Percentiles rank a stretch among this genome's conserved stretches.
phyloP scores from a whole-genome alignment of 2,329 filamentous ascomycete genomes.

The Colletotrichum lupini region DNA sequence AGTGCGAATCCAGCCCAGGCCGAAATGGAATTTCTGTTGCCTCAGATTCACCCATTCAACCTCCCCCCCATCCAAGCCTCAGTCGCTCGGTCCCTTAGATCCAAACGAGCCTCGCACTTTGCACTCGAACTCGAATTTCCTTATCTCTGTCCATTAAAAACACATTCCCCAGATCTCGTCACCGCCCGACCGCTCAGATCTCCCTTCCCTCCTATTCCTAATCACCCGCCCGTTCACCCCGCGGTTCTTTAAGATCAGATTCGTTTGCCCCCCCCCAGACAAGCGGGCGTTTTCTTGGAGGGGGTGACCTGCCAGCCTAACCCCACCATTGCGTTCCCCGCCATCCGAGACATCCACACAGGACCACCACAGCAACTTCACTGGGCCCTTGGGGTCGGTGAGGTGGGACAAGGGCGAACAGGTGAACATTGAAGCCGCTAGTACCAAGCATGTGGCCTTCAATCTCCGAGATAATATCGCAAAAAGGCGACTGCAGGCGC shows the following conservation, averaged over 20 bases:
- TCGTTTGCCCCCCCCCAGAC: background rate
- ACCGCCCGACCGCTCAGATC: slow-evolving; percentile 31
- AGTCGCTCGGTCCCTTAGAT: background rate
- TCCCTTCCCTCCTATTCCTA: background rate
- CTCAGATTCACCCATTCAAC: background rate
- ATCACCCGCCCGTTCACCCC: slow-evolving; percentile 1
- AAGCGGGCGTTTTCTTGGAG: background rate
- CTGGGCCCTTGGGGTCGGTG: too few relatives aligned
- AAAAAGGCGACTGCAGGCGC: slow-evolving; percentile 24
- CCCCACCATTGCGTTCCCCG: slow-evolving; percentile 9
- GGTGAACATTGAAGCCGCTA: background rate
- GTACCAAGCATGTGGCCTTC: slow-evolving; percentile 18
- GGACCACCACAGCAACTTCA: background rate
- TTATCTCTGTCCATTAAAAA: background rate
- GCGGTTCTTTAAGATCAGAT: background rate
- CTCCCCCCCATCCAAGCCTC: background rate
- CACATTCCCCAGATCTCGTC: background rate
- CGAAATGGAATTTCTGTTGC: background rate
- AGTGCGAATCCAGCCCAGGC: background rate
- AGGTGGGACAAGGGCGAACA: background rate
- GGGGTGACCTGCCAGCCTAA: background rate
- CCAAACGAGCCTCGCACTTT: background rate
- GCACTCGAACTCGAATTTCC: background rate
- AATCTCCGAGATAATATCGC: slow-evolving; percentile 25
- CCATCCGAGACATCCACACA: slow-evolving; percentile 5